These are phyloP conservation scores for Leptomonas pyrrhocoris DNA, from an alignment of 208 protist genomes.

Conservation along the genomic window DNA sequence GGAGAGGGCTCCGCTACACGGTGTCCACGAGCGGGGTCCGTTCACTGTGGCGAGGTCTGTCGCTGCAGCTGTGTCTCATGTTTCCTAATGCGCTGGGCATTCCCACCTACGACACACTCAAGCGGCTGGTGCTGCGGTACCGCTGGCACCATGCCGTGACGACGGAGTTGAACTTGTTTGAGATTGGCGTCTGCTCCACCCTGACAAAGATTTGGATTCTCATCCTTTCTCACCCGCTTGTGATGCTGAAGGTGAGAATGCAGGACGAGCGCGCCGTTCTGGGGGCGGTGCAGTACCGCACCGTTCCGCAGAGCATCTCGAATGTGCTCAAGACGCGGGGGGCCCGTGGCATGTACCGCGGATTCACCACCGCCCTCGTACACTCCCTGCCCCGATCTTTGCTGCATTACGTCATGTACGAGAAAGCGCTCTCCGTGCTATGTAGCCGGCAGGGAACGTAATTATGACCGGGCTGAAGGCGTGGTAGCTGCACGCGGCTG, in stretches of 20 bases:
- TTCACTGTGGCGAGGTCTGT: slow-evolving; percentile 79
- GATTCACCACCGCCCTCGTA: slow-evolving; percentile 61
- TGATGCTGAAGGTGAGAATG: slow-evolving; percentile 76
- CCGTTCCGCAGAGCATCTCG: slow-evolving; percentile 46
- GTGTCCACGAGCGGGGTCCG: slow-evolving; percentile 65
- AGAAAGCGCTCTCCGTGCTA: slow-evolving; percentile 62
- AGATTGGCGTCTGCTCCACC: slow-evolving; percentile 77
- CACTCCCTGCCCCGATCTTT: slow-evolving; percentile 81
- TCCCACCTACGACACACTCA: slow-evolving; percentile 85
- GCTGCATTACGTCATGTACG: slow-evolving; percentile 81
- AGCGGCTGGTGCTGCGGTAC: slow-evolving; percentile 51
- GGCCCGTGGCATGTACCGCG: slow-evolving; percentile 66
- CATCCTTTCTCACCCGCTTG: slow-evolving; percentile 75
- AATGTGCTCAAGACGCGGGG: slow-evolving; percentile 73
- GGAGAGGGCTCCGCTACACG: slow-evolving; percentile 48
- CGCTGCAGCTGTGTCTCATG: slow-evolving; percentile 75
- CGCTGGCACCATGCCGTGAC: slow-evolving; percentile 29
- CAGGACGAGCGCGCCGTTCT: slow-evolving; percentile 75
- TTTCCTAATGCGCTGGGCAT: slow-evolving; percentile 78
- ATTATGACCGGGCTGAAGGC: not conserved
- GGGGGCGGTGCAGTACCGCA: slow-evolving; percentile 66
- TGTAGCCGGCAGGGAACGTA: slow-evolving; percentile 14
- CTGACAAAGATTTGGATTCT: slow-evolving; percentile 70
- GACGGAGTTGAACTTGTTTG: slow-evolving; percentile 56
- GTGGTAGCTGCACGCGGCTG: too few species aligned